phyloP scores from a whole-genome alignment of 2,329 filamentous ascomycete species.

The Microsporum audouinii region DNA sequence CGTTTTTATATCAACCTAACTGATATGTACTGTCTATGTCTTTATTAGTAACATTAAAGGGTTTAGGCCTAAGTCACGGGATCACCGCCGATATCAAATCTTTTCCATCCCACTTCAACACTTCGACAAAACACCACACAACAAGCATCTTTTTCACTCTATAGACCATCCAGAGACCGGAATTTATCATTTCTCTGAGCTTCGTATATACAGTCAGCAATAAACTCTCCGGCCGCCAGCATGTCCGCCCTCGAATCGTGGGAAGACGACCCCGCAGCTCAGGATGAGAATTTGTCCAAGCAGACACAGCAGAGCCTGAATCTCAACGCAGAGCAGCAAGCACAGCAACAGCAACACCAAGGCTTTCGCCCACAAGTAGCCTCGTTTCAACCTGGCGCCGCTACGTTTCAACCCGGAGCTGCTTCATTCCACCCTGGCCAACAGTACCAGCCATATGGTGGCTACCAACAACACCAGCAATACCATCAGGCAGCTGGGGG shows the following conservation, averaged over 20 bases:
- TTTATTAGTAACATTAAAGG: not conserved
- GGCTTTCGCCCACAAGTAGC: conserved; percentile 38
- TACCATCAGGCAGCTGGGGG: conserved; percentile 39
- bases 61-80: not conserved
- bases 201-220: conserved; percentile 10
- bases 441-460: conserved; percentile 48
- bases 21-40: no score
- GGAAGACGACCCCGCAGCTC: conserved; percentile 73
- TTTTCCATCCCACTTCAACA: not conserved
- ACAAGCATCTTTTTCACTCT: not conserved
- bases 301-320: conserved; percentile 68
- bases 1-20: not conserved
- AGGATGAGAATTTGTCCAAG: conserved; percentile 64
- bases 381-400: conserved; percentile 42
- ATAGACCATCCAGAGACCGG: not conserved
- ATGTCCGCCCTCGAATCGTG: conserved; percentile 93
- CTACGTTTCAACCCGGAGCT: conserved; percentile 62
- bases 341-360: conserved; percentile 23
- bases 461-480: conserved; percentile 42
- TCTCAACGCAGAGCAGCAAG: conserved; percentile 47
- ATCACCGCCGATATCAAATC: not conserved
- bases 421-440: conserved; percentile 62
- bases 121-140: not conserved
- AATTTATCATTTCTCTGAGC: not conserved
- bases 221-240: conserved; percentile 20